phyloP scores from a whole-genome alignment of 805 yeast genomes.

The Pichia gijzeniarum region DNA sequence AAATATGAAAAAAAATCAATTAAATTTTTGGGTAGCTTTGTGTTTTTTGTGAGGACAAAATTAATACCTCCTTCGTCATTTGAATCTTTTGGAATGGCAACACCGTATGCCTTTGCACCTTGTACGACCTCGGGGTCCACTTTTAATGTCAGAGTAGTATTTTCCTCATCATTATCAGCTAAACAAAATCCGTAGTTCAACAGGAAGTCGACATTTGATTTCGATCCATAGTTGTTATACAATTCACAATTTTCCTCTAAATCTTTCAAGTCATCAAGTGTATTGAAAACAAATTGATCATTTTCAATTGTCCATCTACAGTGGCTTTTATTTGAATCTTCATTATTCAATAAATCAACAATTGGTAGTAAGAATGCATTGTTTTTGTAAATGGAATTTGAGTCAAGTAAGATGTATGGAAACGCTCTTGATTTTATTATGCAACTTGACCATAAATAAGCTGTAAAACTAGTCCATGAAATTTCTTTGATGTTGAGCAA shows the following conservation, averaged over 20 bases:
- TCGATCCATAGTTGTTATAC: conserved; percentile 77
- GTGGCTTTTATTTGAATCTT: conserved; percentile 48
- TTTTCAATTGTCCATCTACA: conserved; percentile 42
- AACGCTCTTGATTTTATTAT: conserved; percentile 76
- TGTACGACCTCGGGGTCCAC: conserved; percentile 32
- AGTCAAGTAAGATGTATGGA: conserved; percentile 57
- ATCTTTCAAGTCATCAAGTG: conserved; percentile 24
- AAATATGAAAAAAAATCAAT: conserved; percentile 49
- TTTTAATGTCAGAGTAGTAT: conserved; percentile 54
- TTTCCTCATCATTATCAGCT: conserved; percentile 46
- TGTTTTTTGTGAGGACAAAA: conserved; percentile 27
- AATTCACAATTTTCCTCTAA: conserved; percentile 49
- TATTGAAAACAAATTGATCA: conserved; percentile 32
- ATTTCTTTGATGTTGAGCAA: conserved; percentile 13
- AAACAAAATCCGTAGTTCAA: conserved; percentile 75
- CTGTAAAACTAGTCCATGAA: conserved; percentile 59
- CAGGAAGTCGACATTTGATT: conserved; percentile 57
- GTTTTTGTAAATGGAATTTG: conserved; percentile 20
- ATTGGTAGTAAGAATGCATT: conserved; percentile 72
- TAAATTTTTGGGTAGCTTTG: conserved; percentile 35
- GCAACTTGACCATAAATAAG: conserved; percentile 68
- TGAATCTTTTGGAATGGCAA: conserved; percentile 36
- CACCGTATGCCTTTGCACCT: conserved; percentile 32
- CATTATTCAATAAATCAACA: conserved; percentile 71
- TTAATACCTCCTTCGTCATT: conserved; percentile 32